phyloP scores from a whole-genome alignment of 192 early-diverging fungal genomes.

The Backusella tuberculispora region DNA sequence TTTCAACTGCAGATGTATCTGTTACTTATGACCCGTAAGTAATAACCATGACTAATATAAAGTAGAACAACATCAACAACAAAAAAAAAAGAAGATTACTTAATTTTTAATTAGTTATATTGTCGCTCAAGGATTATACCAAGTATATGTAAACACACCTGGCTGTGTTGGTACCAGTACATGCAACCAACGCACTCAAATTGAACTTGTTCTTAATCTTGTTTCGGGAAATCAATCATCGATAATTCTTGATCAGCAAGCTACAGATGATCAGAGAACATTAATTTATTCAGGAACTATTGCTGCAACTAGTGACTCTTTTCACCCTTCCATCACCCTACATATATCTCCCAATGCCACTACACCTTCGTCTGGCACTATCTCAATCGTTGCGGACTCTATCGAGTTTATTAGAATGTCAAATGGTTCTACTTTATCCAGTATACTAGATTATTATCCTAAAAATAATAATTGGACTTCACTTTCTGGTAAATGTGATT shows the following conservation, averaged over 20 bases:
- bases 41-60: background rate
- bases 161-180: constrained; percentile 35
- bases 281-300: constrained; percentile 35
- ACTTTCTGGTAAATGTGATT: constrained; percentile 10
- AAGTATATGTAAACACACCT: constrained; percentile 37
- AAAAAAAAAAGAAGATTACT: background rate
- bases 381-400: constrained; percentile 28
- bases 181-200: constrained; percentile 35
- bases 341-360: constrained; percentile 21
- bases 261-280: constrained; percentile 17
- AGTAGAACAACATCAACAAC: background rate
- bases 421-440: constrained; percentile 15
- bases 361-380: constrained; percentile 21
- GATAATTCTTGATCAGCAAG: constrained; percentile 19
- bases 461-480: constrained; percentile 19
- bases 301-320: constrained; percentile 25
- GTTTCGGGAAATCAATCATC: background rate
- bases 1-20: constrained; percentile 20
- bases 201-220: constrained; percentile 7
- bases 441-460: constrained; percentile 31
- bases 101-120: constrained; percentile 22
- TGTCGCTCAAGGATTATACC: constrained; percentile 33
- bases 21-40: constrained; percentile 34
- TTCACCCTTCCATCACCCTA: constrained; percentile 32
- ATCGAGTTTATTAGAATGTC: constrained; percentile 33